A percentile compares a stretch with the other conserved stretches of the same genome.
Conservation (phyloP, 805 yeast genomes). For the Cyberlindnera veronae region DNA sequence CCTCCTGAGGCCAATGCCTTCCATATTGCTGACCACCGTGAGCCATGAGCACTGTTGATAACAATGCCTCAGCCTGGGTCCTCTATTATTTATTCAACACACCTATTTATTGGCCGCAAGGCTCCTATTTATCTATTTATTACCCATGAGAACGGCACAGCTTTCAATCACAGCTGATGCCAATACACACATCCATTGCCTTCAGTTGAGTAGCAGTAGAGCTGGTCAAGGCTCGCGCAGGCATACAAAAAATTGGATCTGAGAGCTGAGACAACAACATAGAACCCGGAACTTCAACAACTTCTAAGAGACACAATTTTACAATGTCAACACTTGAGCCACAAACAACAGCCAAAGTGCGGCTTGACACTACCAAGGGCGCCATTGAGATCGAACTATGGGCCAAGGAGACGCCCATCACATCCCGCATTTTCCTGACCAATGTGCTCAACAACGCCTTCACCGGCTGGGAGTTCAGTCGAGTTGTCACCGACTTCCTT, state of each 20-base stretch:
- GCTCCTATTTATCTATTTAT: no score
- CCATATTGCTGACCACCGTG: constrained; percentile 10
- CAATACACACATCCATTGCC: no score
- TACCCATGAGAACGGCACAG: no score
- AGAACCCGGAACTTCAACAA: not conserved
- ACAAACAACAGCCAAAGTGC: constrained; percentile 57
- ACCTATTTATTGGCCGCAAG: constrained; percentile 8
- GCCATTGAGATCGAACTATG: constrained; percentile 57
- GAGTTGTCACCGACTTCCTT: constrained; percentile 35
- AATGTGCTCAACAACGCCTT: constrained; percentile 43
- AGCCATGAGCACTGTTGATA: not conserved
- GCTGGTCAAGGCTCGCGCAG: no score
- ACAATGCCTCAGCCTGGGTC: not conserved
- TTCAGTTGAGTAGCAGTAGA: no score
- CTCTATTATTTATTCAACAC: constrained; percentile 1
- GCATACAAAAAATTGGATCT: no score
- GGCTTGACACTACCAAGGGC: constrained; percentile 56
- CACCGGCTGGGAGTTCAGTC: constrained; percentile 38
- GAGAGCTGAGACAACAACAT: no score
- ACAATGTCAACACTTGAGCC: constrained; percentile 38
- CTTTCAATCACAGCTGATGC: no score
- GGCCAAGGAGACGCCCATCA: constrained; percentile 62
- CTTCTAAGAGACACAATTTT: not conserved
- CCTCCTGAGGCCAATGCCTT: constrained; percentile 37
- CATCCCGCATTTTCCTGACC: constrained; percentile 46